These are phyloP conservation scores for Talaromyces sp. DNA, from an alignment of 2,329 filamentous ascomycete species.

Conservation along the genomic window DNA sequence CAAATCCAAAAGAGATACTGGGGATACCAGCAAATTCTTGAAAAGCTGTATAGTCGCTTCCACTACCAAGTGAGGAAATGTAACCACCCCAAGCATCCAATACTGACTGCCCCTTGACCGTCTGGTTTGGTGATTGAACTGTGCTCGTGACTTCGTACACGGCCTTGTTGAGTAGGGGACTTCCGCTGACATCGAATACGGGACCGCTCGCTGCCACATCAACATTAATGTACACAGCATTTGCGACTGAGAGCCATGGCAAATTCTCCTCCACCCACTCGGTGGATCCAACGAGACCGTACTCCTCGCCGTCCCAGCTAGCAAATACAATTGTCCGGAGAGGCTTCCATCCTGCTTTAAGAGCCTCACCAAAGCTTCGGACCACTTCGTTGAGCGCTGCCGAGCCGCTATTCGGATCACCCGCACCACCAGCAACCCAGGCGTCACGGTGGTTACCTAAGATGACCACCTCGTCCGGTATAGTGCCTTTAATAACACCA, in stretches of 20 bases:
- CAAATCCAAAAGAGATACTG: slow-evolving; percentile 60
- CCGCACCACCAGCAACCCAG: slow-evolving; percentile 80
- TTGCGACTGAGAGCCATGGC: slow-evolving; percentile 68
- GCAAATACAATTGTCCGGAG: slow-evolving; percentile 87
- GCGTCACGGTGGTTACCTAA: slow-evolving; percentile 91
- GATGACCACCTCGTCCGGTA: slow-evolving; percentile 78
- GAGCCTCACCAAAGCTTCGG: slow-evolving; percentile 65
- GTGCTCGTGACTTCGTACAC: slow-evolving; percentile 61
- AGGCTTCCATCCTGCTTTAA: slow-evolving; percentile 73
- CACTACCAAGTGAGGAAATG: slow-evolving; percentile 64
- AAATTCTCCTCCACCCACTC: slow-evolving; percentile 92
- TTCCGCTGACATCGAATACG: slow-evolving; percentile 60
- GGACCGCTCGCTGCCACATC: slow-evolving; percentile 68
- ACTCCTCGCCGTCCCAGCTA: slow-evolving; percentile 80
- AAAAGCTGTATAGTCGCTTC: slow-evolving; percentile 70
- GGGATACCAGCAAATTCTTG: slow-evolving; percentile 66
- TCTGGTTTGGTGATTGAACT: slow-evolving; percentile 71
- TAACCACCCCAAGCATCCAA: slow-evolving; percentile 60
- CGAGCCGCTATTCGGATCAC: slow-evolving; percentile 76
- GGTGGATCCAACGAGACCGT: slow-evolving; percentile 77
- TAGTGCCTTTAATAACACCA: slow-evolving; percentile 81
- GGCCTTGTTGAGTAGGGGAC: slow-evolving; percentile 69
- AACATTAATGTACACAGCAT: slow-evolving; percentile 80
- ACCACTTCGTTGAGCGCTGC: slow-evolving; percentile 74
- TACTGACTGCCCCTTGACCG: slow-evolving; percentile 62